Base-by-base conservation (phyloP, 441 rosid genomes). In the Adansonia gregorii region DNA sequence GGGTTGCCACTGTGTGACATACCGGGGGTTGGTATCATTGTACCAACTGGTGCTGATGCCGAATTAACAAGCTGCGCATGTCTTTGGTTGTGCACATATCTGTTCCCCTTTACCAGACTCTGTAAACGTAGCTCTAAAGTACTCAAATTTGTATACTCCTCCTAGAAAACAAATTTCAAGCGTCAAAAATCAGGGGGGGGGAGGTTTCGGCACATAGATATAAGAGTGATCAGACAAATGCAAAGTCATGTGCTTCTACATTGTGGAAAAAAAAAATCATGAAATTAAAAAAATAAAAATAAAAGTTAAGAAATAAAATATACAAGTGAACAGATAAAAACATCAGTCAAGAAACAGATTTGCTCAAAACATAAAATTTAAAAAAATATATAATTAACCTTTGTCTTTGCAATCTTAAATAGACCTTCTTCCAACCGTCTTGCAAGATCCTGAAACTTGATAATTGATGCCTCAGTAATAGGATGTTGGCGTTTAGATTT, bases 11-110 rank as follows among this genome's bases (percentile, higher is more conserved):
- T 82, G n/a, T 87, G 94, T 22, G 91, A 84, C 88, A 97, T 88
- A 66, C 99, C 99, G 81, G 99, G 99, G 15, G 98, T 97, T 45
- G 99, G 99, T 80, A 97, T 92, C 99, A 97, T 97, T 35, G 97
- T 88, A 78, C 91, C 91, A 83, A 87, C 81, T 11, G 95, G 66
- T 54, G 98, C 80, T 22, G 94, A 82, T 65, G 60, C 22, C 4
- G 95, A 85, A 86, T 87, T 91, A 80, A 85, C 83, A 72, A 77
- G 84, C 75, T 87, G 90, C n/a, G 24, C 83, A 74, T 81, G 92
- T 10, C 90, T 88, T 74, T 89, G 97, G 72, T 76, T 88, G 75
- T 87, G 89, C 83, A 35, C 85, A 78, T 80, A 88, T 67, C 81
- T 80, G 89, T 58, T 48, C 83, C 86, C 82, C 85, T 78, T 91